Evolutionary conservation across 2,329 filamentous ascomycete genomes (phyloP).

Genomic region (Allantophomopsis cytisporea): DNA sequence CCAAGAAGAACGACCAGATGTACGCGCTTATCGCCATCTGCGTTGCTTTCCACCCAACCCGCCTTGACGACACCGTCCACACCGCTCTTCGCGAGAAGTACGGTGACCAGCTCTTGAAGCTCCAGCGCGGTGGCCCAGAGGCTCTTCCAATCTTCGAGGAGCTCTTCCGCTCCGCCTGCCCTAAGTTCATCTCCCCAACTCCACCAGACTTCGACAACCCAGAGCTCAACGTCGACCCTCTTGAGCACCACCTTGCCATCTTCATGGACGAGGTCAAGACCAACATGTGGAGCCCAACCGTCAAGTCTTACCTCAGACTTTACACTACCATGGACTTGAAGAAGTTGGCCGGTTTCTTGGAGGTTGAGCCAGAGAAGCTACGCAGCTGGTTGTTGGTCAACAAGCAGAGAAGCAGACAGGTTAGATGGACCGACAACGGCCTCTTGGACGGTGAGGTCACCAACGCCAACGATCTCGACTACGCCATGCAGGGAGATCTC

Average conservation of each 20-base stretch:
- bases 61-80: constrained; percentile 98
- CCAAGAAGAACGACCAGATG: constrained; percentile 99
- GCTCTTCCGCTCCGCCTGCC: constrained; percentile 94
- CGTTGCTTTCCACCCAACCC: constrained; percentile 92
- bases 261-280: constrained; percentile 99
- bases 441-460: constrained; percentile 85
- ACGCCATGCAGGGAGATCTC: constrained; percentile 89
- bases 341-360: constrained; percentile 94
- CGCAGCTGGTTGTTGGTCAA: constrained; percentile 90
- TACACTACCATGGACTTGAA: constrained; percentile 99
- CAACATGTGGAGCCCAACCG: constrained; percentile 94
- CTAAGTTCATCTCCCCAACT: constrained; percentile 97
- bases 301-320: constrained; percentile 96
- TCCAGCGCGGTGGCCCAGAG: constrained; percentile 92
- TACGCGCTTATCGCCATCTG: constrained; percentile 98
- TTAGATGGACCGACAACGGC: constrained; percentile 83
- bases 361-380: constrained; percentile 92
- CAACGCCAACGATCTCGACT: constrained; percentile 91
- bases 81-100: constrained; percentile 97
- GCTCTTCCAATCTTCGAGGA: constrained; percentile 95
- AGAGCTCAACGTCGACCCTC: constrained; percentile 86
- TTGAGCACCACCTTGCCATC: constrained; percentile 92
- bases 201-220: constrained; percentile 97
- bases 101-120: constrained; percentile 90
- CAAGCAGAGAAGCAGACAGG: constrained; percentile 96